Evolutionary conservation across 2,329 filamentous ascomycete genomes (phyloP), one percentile per base, ranked within the genome.

Genomic region (Epichloe hybrida): DNA sequence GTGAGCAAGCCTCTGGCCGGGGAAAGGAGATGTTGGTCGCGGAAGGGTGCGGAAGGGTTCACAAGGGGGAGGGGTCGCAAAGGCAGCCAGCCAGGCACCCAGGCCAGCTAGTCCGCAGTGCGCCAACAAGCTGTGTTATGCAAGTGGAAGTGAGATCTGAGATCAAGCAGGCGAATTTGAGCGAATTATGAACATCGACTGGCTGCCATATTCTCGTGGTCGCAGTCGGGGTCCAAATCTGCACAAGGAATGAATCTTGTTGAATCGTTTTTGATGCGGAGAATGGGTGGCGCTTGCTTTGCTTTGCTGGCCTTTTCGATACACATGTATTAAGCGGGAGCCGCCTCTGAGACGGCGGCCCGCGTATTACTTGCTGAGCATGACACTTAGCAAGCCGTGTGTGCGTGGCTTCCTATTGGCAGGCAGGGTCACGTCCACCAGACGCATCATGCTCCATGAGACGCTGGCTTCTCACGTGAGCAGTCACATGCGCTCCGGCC

Each of bases 301-400:
- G 50, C 53, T 51, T 56, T 50, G 55, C 52, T 55, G 52, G 55
- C 55, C 55, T 57, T 56, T 57, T 57, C 47, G 51, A 49, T 36
- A 27, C 23, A 27, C 7, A 31, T 21, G 27, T 37, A 17, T 17
- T 17, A 5, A 15, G 12, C 12, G 39, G 17, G n/a, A 8, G 45
- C 35, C n/a, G 17, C 17, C 27, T 36, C 39, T 37, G 37, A 5
- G 39, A 41, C 40, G 40, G 21, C 21, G 21, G 40, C 15, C 40
- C 12, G 21, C 17, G 23, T 5, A 17, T 17, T 17, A 27, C 12
- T 23, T 23, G 23, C 23, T 23, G 23, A 23, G 23, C 23, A 23
- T 23, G 23, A 23, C 21, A 23, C 21, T 23, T 4, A 27, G 21
- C 3, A 4, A 44, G 23, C 15, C 23, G 13, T 17, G 34, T 23